Conservation (phyloP, 305 asterid genomes). For the Coffea humblotiana region DNA sequence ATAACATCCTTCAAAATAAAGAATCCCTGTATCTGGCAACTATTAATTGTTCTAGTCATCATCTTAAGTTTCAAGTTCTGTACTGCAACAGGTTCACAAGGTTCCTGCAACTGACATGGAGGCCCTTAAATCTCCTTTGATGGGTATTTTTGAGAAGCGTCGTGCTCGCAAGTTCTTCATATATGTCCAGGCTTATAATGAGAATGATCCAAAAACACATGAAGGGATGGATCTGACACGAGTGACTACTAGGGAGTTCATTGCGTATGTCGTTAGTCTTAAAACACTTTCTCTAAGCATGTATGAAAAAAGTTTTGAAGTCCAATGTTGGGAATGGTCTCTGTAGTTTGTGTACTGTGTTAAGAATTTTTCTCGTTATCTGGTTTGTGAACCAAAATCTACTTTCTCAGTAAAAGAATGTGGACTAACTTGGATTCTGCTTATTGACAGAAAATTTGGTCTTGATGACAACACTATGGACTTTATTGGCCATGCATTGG, state of each 20-base stretch:
- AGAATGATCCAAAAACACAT: slow-evolving; percentile 86
- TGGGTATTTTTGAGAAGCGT: slow-evolving; percentile 97
- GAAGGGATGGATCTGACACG: slow-evolving; percentile 94
- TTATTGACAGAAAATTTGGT: slow-evolving; percentile 72
- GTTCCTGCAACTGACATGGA: slow-evolving; percentile 99
- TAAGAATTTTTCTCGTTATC: neutral
- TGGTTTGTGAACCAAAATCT: neutral
- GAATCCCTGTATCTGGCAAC: neutral
- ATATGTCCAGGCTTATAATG: slow-evolving; percentile 87
- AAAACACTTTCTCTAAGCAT: neutral
- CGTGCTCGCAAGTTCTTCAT: slow-evolving; percentile 95
- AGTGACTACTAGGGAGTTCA: slow-evolving; percentile 79
- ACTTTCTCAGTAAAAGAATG: neutral
- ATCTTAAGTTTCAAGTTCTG: neutral
- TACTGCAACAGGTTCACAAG: slow-evolving; percentile 70
- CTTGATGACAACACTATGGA: slow-evolving; percentile 91
- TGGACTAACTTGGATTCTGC: neutral
- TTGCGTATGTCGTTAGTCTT: slow-evolving; percentile 52
- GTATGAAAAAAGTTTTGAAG: neutral
- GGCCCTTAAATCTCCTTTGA: slow-evolving; percentile 95
- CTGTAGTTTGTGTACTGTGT: neutral
- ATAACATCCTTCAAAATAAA: slow-evolving; percentile 5
- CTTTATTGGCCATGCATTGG: slow-evolving; percentile 87
- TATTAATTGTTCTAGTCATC: neutral
- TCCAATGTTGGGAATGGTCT: neutral